A percentile compares a stretch with the other conserved stretches of the same genome.
These are phyloP conservation scores for Scedosporium boydii DNA, from an alignment of 2,329 filamentous ascomycete genomes.

Conservation along the genomic window DNA sequence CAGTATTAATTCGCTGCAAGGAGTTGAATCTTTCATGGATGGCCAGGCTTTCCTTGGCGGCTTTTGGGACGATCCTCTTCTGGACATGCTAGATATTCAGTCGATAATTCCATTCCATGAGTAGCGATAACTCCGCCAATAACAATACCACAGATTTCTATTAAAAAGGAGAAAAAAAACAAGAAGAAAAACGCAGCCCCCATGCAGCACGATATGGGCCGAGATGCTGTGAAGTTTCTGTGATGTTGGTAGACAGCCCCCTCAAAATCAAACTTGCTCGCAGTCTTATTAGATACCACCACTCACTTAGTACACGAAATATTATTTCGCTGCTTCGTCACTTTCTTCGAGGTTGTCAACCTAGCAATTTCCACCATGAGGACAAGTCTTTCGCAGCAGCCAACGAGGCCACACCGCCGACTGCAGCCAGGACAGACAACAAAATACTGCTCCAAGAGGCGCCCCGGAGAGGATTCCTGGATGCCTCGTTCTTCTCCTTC, in stretches of 20 bases:
- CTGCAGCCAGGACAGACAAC: background rate
- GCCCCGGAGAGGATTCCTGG: background rate
- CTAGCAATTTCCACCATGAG: too few species aligned
- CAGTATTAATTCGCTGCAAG: background rate
- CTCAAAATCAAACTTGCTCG: too few species aligned
- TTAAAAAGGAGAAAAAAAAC: background rate
- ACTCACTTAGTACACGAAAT: too few species aligned
- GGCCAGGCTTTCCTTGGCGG: background rate
- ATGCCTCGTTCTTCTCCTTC: background rate
- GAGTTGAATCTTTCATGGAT: background rate
- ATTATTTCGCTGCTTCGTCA: too few species aligned
- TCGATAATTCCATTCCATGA: background rate
- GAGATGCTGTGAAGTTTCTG: too few species aligned
- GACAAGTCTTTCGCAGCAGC: background rate
- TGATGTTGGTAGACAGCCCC: too few species aligned
- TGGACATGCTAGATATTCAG: background rate
- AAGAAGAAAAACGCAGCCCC: background rate
- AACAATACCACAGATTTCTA: too few species aligned
- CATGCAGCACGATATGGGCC: too few species aligned
- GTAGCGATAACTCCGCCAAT: too few species aligned
- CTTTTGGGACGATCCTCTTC: slow-evolving; percentile 15
- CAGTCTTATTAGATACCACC: too few species aligned
- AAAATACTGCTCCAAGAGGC: background rate
- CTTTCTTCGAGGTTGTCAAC: too few species aligned
- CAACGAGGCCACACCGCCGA: background rate